Conservation (phyloP, 2,329 filamentous ascomycete genomes). For the Apiospora rasikravindrae region DNA sequence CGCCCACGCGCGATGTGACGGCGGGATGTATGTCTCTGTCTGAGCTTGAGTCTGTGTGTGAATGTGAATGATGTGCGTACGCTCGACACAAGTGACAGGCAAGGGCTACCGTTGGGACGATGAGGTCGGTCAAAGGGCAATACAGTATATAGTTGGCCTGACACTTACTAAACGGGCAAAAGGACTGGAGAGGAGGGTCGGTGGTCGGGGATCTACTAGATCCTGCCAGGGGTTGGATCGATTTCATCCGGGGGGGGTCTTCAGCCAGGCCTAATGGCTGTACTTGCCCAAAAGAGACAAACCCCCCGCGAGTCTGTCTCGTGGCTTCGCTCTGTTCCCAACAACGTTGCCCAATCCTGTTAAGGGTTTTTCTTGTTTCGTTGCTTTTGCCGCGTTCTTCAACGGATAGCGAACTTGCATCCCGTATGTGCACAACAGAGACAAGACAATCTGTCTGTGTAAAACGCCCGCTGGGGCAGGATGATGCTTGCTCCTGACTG, state of each 20-base stretch:
- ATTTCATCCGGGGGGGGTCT: slow-evolving; percentile 8
- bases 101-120: not conserved
- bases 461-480: not conserved
- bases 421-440: not conserved
- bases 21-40: not conserved
- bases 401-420: slow-evolving; percentile 10
- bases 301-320: not conserved
- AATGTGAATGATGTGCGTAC: not conserved
- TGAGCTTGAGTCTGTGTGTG: not conserved
- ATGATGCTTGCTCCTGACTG: not conserved
- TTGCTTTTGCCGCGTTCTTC: not conserved
- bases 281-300: not conserved
- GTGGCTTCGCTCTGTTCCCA: not conserved
- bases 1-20: slow-evolving; percentile 5
- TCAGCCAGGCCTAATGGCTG: not conserved
- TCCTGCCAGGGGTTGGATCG: slow-evolving; percentile 12
- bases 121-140: not conserved
- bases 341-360: not conserved
- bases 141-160: not conserved
- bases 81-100: not conserved
- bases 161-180: not conserved
- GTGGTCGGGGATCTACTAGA: slow-evolving; percentile 13
- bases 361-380: not conserved
- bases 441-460: not conserved
- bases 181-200: not conserved